Base-by-base conservation (phyloP, 305 asterid genomes). In the Ajuga reptans region DNA sequence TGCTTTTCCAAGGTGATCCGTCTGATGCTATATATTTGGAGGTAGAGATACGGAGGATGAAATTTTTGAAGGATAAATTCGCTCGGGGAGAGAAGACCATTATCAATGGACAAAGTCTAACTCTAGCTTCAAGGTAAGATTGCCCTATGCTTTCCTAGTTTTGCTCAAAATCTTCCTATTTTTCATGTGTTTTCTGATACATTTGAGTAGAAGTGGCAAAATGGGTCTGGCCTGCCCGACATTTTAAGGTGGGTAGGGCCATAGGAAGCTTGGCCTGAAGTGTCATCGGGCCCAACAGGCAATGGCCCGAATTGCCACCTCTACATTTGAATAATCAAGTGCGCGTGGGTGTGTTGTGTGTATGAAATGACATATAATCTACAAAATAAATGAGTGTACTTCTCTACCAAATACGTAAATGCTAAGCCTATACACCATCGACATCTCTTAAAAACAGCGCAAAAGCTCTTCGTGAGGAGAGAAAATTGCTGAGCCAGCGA, bases 1-100 rank as follows among this genome's bases (percentile, higher is more conserved):
- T 86, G 69, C 86, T 93, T 17, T 93, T 93, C 77, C 94, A 78
- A 81, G 96, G 99, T 4, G 99, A 93, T 75, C 84, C 92, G 0
- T 79, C 90, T 4, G 99, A 93, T 46, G 89, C 97, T 47, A 78
- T 91, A 75, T 93, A 93, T 79, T 64, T 93, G 76, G 91, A 89
- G 84, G 97, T 93, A 0, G 99, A 93, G 72, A 37, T 84, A 68
- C 84, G 99, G 80, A 86, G 96, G 80, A 79, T 91, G 86, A 77
- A 75, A 58, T 93, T 83, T 81, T 81, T 93, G 64, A 87, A 80
- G 70, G 83, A 85, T 21, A 84, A 81, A 73, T 89, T 87, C 77
- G 72, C 89, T 17, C 80, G 62, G 12, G 91, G 91, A 49, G 90
- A 81, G 71, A 81, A 74, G 55, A 85, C 94, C 59, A 50, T 79